phyloP scores from a whole-genome alignment of 139 green algal species.

The Tetradesmus lagerheimii region DNA sequence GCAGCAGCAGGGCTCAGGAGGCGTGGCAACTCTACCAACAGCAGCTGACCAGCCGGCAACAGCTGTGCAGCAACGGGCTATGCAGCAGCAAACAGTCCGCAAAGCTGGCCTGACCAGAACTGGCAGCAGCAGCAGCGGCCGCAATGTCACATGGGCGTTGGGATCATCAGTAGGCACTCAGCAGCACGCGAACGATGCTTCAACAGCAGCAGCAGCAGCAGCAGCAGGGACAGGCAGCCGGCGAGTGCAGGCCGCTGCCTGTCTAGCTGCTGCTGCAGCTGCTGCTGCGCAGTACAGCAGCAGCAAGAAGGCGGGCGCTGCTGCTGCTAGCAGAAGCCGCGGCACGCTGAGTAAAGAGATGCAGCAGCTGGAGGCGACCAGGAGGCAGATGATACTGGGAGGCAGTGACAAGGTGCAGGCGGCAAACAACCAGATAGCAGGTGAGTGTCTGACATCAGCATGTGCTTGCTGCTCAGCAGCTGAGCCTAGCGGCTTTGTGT shows the following conservation, averaged over 20 bases:
- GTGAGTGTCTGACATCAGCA: neutral
- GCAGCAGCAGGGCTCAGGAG: neutral
- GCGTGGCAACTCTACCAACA: neutral
- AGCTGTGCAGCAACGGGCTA: neutral
- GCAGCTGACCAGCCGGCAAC: neutral
- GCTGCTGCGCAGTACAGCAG: conserved; percentile 9
- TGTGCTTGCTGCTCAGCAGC: neutral
- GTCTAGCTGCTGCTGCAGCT: conserved; percentile 4
- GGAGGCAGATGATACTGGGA: neutral
- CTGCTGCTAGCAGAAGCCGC: neutral
- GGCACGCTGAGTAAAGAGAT: neutral
- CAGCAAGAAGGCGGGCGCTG: neutral
- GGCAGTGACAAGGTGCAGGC: neutral
- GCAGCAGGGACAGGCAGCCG: neutral
- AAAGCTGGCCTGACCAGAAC: neutral
- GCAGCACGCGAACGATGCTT: neutral
- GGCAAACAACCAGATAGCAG: conserved; percentile 5
- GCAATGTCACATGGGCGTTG: neutral
- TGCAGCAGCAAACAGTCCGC: neutral
- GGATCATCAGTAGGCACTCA: neutral
- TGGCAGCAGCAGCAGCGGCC: neutral
- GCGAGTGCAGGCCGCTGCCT: neutral
- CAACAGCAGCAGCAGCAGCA: conserved; percentile 5
- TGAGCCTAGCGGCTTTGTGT: no score
- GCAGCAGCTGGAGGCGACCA: neutral